Percentiles rank a stretch among this genome's conserved stretches.
Evolutionary conservation across 2,329 filamentous ascomycete genomes (phyloP).

Genomic region (Cladophialophora psammophila): DNA sequence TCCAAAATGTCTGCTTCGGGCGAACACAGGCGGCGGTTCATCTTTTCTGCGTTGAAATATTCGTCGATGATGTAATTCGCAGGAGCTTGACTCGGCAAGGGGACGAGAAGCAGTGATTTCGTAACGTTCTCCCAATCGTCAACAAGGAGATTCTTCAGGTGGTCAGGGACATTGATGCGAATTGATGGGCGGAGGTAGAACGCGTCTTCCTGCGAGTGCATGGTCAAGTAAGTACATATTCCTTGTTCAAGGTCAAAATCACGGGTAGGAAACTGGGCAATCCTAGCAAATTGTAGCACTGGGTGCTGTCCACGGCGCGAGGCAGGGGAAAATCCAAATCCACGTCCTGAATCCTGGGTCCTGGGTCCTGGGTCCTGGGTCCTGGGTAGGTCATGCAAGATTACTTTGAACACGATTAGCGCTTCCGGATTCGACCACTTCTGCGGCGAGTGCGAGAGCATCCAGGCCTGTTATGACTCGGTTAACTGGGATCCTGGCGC

Average conservation of each 20-base stretch:
- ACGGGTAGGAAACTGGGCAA: neutral
- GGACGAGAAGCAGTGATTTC: constrained; percentile 89
- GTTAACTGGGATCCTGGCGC: neutral
- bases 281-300: neutral
- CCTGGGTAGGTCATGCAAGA: neutral
- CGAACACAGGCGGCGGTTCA: constrained; percentile 69
- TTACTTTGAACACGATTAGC: neutral
- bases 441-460: constrained; percentile 7
- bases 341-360: neutral
- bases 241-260: constrained; percentile 4
- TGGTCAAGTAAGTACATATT: constrained; percentile 25
- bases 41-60: constrained; percentile 75
- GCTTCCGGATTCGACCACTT: constrained; percentile 14
- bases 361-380: neutral
- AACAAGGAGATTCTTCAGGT: constrained; percentile 88
- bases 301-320: neutral
- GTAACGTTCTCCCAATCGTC: constrained; percentile 99
- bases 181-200: constrained; percentile 87
- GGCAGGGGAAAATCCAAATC: neutral
- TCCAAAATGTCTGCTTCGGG: constrained; percentile 85
- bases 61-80: constrained; percentile 81
- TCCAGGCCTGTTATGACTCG: constrained; percentile 7
- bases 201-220: constrained; percentile 74
- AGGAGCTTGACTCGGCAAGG: constrained; percentile 77
- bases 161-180: constrained; percentile 84